A percentile compares a stretch with the other conserved stretches of the same genome.
Evolutionary conservation across 2,329 filamentous ascomycete genomes (phyloP).

Genomic region (Sclerotinia nivalis): DNA sequence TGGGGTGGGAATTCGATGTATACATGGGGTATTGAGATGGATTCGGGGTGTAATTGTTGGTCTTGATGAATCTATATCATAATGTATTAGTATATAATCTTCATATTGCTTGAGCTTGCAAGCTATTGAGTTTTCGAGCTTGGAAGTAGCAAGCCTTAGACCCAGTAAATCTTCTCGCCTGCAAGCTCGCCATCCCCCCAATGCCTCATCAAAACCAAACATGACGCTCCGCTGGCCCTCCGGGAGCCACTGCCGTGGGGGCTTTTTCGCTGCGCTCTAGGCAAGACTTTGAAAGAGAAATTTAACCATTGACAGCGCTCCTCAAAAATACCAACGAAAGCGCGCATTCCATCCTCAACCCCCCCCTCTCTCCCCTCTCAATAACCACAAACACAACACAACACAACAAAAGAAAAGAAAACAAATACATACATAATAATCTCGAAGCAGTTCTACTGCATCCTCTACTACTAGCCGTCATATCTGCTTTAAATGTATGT

Average conservation of each 20-base stretch:
- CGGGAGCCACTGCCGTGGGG: too few species aligned
- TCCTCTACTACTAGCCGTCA: constrained; percentile 23
- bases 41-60: background rate
- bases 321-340: too few species aligned
- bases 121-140: background rate
- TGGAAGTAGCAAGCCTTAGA: background rate
- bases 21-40: background rate
- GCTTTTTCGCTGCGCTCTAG: too few species aligned
- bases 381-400: too few species aligned
- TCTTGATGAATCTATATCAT: background rate
- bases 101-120: background rate
- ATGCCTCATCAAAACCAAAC: too few species aligned
- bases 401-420: background rate
- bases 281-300: too few species aligned
- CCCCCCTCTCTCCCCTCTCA: too few species aligned
- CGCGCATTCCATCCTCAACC: too few species aligned
- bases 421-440: constrained; percentile 16
- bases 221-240: too few species aligned
- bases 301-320: too few species aligned
- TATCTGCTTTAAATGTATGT: background rate
- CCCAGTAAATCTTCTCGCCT: too few species aligned
- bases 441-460: constrained; percentile 15
- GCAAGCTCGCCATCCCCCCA: too few species aligned
- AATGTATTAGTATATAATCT: background rate
- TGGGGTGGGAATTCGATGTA: constrained; percentile 23